Conservation (phyloP, 208 protist species). For the Leishmania braziliensis region DNA sequence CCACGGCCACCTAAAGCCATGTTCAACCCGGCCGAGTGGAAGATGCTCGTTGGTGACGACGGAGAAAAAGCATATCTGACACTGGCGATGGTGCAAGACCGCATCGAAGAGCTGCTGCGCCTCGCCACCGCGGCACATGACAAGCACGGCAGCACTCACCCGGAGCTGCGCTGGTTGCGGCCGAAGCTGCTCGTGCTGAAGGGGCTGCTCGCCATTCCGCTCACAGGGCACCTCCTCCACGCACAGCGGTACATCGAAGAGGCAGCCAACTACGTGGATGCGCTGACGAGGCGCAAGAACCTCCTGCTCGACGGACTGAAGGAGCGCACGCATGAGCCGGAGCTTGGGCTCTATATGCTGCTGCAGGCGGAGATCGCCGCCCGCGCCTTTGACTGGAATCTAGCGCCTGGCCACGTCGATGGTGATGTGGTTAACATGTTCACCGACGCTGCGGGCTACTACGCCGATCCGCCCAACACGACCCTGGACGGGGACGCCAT, state of each 20-base stretch:
- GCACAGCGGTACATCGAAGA: constrained; percentile 52
- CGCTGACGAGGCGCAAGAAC: constrained; percentile 39
- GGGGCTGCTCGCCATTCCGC: constrained; percentile 64
- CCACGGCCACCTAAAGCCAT: not conserved
- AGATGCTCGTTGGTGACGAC: constrained; percentile 38
- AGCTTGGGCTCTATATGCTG: constrained; percentile 78
- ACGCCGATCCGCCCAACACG: constrained; percentile 64
- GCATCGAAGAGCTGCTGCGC: constrained; percentile 66
- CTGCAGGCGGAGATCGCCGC: constrained; percentile 64
- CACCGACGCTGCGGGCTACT: constrained; percentile 58
- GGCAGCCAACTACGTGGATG: constrained; percentile 56
- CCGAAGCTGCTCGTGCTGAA: constrained; percentile 83
- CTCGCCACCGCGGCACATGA: constrained; percentile 38
- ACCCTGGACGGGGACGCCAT: constrained; percentile 77
- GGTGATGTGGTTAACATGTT: constrained; percentile 16
- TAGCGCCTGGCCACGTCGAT: constrained; percentile 24
- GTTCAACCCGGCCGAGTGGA: constrained; percentile 32
- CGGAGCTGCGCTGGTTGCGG: constrained; percentile 63
- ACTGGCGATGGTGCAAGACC: constrained; percentile 56
- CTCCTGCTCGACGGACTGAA: constrained; percentile 57
- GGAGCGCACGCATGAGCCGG: constrained; percentile 49
- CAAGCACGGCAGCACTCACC: constrained; percentile 31
- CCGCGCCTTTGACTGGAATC: constrained; percentile 71
- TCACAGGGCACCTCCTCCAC: constrained; percentile 68
- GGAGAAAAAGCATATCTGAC: constrained; percentile 35